Percentiles rank a stretch among this genome's conserved stretches.
phyloP scores from a whole-genome alignment of 805 yeast species.

The Groenewaldozyma salmanticensis region DNA sequence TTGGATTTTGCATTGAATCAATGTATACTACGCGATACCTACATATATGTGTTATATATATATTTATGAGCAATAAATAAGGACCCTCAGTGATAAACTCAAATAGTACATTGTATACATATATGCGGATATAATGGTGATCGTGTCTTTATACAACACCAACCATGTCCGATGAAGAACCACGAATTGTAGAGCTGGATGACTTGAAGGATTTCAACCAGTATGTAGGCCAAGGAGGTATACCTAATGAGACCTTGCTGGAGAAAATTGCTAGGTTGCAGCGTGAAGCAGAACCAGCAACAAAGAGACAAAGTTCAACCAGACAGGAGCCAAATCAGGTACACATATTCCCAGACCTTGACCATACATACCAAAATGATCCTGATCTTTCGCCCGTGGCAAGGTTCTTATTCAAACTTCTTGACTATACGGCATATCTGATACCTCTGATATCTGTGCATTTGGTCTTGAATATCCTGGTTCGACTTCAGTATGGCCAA shows the following conservation, averaged over 20 bases:
- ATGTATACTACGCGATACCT: too few species aligned
- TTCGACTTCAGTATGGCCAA: constrained; percentile 27
- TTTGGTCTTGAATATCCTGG: constrained; percentile 26
- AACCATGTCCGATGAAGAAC: constrained; percentile 1
- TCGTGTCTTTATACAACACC: too few species aligned
- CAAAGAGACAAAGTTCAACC: constrained; percentile 3
- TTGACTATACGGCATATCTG: constrained; percentile 23
- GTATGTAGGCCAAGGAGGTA: constrained; percentile 13
- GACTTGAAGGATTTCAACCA: constrained; percentile 10
- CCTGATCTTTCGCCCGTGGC: constrained; percentile 13
- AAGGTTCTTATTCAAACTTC: constrained; percentile 19
- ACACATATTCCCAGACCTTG: constrained; percentile 2
- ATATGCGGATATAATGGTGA: too few species aligned
- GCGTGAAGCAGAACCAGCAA: constrained; percentile 2
- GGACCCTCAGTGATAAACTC: too few species aligned
- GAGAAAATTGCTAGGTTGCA: constrained; percentile 15
- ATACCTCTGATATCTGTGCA: constrained; percentile 28
- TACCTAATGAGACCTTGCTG: constrained; percentile 15
- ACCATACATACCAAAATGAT: constrained; percentile 5
- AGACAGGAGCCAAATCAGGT: not conserved
- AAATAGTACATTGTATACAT: too few species aligned
- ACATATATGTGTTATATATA: too few species aligned
- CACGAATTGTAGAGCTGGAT: constrained; percentile 15
- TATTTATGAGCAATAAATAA: too few species aligned
- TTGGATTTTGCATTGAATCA: too few species aligned